Base-by-base conservation (phyloP, 768 basidiomycete species). In the Glaciozyma martinii region DNA sequence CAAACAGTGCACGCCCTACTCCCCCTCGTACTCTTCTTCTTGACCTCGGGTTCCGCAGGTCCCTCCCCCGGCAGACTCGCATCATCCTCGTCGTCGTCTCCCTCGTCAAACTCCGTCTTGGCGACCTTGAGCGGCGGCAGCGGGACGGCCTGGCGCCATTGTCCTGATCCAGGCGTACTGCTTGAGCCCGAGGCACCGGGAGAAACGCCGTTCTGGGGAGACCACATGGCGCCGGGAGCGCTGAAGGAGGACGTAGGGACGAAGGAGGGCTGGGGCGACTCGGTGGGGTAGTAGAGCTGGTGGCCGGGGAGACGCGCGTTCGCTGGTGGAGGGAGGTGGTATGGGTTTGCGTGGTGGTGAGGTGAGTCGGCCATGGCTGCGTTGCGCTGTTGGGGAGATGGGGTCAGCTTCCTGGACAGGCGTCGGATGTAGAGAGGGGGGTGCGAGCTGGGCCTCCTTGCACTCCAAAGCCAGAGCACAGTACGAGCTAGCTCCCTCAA, bases 1-100 rank as follows among this genome's bases (percentile, higher is more conserved):
- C 91, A 94, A 16, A 92, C 89, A 0, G 88, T 90, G 68, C 91
- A 95, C 0, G 91, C 92, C 54, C 91, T 91, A 72, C 66, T 68
- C 15, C 72, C 72, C 16, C 72, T 54, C 55, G 71, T 73, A 23
- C 52, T 60, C 61, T 73, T 73, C 61, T 71, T 67, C 66, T 73
- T 73, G 32, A 60, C 58, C 57, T 44, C 40, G 15, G 10, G n/a
- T 32, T 23, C 25, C 63, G 16, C 30, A 9, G 23, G 23, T 37
- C 33, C 37, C 7, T 30, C 61, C 40, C 46, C 66, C 12, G 5
- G 42, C 5, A 5, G 23, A 21, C 47, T 33, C n/a, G 29, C 49
- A 19, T 32, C 21, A 12, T 33, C 29, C 21, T 8, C 64, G 56
- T 42, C 40, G 40, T 32, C 58, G n/a, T 21, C 47, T 18, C 49